These are phyloP conservation scores for Pseudogymnoascus sp. DNA, from an alignment of 2,329 filamentous ascomycete genomes.

Conservation along the genomic window DNA sequence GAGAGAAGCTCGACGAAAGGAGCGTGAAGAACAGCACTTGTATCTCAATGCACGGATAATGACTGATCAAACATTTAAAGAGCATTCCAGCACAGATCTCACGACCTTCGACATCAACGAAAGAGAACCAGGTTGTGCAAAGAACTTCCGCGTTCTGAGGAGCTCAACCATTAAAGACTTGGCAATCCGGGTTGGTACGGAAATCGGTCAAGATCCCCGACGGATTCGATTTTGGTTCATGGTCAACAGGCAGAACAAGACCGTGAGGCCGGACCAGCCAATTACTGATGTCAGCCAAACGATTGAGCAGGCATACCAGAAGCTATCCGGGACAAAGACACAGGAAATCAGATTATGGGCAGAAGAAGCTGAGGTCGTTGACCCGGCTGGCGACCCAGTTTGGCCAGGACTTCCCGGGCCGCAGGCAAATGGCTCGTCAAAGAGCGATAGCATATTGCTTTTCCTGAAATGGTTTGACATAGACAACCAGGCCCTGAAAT, in stretches of 20 bases:
- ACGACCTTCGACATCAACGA: slow-evolving; percentile 54
- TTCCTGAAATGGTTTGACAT: slow-evolving; percentile 91
- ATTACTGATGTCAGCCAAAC: slow-evolving; percentile 70
- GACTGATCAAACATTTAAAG: slow-evolving; percentile 70
- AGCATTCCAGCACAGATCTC: slow-evolving; percentile 79
- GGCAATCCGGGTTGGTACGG: slow-evolving; percentile 58
- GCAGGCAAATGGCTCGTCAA: slow-evolving; percentile 45
- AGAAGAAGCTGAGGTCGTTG: slow-evolving; percentile 62
- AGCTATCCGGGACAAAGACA: slow-evolving; percentile 59
- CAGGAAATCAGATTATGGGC: slow-evolving; percentile 73
- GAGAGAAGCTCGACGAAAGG: slow-evolving; percentile 69
- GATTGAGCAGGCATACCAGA: slow-evolving; percentile 63
- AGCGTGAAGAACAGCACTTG: slow-evolving; percentile 87
- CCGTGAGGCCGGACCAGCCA: slow-evolving; percentile 80
- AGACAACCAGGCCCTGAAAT: slow-evolving; percentile 63
- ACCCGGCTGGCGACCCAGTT: slow-evolving; percentile 57
- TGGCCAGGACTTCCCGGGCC: slow-evolving; percentile 61
- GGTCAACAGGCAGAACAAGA: slow-evolving; percentile 98
- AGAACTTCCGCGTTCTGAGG: slow-evolving; percentile 63
- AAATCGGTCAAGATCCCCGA: slow-evolving; percentile 58
- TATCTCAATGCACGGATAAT: slow-evolving; percentile 81
- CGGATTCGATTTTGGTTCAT: slow-evolving; percentile 85
- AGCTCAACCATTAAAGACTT: slow-evolving; percentile 72
- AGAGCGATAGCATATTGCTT: slow-evolving; percentile 63
- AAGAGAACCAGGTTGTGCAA: slow-evolving; percentile 59